Percentiles rank a stretch among this genome's conserved stretches.
These are phyloP conservation scores for Paratinospora sagittata DNA, from an alignment of 164 flowering plant species.

Conservation along the genomic window DNA sequence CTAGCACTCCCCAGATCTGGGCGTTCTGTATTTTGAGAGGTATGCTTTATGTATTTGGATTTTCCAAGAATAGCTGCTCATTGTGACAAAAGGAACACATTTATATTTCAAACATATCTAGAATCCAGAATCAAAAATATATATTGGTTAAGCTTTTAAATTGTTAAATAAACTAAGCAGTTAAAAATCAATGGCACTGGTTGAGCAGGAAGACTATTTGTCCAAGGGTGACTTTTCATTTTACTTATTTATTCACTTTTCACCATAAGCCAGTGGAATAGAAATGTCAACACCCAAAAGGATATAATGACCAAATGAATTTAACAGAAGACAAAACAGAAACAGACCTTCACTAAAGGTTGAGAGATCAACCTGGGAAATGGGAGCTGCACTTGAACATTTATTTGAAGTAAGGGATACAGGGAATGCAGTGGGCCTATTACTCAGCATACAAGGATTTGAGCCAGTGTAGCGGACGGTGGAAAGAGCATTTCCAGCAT, in stretches of 20 bases:
- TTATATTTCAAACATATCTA: neutral
- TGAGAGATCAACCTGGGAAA: conserved; percentile 91
- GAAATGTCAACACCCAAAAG: neutral
- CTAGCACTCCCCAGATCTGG: conserved; percentile 95
- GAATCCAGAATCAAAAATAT: neutral
- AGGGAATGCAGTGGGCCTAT: conserved; percentile 82
- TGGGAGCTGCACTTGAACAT: conserved; percentile 46
- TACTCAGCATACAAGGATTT: conserved; percentile 74
- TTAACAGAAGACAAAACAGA: conserved; percentile 13
- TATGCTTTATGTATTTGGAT: conserved; percentile 59
- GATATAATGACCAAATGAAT: neutral
- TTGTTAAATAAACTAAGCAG: neutral
- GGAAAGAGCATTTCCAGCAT: conserved; percentile 95
- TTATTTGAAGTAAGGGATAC: conserved; percentile 30
- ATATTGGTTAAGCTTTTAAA: neutral
- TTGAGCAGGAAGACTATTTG: neutral
- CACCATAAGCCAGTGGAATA: neutral
- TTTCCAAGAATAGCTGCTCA: conserved; percentile 48
- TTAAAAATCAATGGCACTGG: neutral
- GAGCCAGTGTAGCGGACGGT: conserved; percentile 70
- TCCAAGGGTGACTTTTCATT: too few species aligned
- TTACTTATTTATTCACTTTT: neutral
- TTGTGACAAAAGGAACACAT: conserved; percentile 1
- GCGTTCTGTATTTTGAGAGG: conserved; percentile 70
- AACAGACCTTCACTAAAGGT: conserved; percentile 71